phyloP scores from a whole-genome alignment of 2,329 filamentous ascomycete species.

The Fusarium drepaniforme region DNA sequence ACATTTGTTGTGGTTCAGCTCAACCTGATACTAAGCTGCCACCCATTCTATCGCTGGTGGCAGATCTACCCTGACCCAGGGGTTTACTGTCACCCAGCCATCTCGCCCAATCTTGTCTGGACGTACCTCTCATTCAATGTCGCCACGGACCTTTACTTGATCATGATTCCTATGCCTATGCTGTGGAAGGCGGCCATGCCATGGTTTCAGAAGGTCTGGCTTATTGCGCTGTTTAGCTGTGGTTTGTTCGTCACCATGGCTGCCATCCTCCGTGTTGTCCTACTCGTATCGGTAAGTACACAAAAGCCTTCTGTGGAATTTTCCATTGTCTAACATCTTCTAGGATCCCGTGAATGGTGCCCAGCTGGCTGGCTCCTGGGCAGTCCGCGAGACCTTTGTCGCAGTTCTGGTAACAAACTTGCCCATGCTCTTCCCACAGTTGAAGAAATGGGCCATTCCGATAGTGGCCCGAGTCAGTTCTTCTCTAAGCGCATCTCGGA shows the following conservation, averaged over 20 bases:
- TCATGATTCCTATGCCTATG: constrained; percentile 69
- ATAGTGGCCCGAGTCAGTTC: constrained; percentile 39
- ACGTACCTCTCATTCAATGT: constrained; percentile 66
- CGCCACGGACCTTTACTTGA: constrained; percentile 68
- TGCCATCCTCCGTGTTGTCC: constrained; percentile 51
- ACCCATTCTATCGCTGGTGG: constrained; percentile 67
- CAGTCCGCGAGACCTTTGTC: constrained; percentile 58
- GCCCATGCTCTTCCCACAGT: constrained; percentile 59
- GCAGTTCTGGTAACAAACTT: constrained; percentile 59
- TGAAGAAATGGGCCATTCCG: constrained; percentile 51
- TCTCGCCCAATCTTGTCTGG: constrained; percentile 64
- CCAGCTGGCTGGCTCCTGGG: constrained; percentile 56
- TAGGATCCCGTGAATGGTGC: constrained; percentile 57
- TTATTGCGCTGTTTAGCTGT: constrained; percentile 54
- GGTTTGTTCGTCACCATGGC: constrained; percentile 56
- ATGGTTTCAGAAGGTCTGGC: constrained; percentile 52
- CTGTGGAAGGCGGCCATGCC: constrained; percentile 54
- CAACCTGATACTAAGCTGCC: constrained; percentile 64
- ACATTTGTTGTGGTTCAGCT: constrained; percentile 64
- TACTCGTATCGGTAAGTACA: constrained; percentile 44
- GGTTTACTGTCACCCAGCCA: constrained; percentile 60
- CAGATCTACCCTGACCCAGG: constrained; percentile 71
- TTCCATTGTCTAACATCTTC: background rate
- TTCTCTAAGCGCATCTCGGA: constrained; percentile 36
- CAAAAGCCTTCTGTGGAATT: too few relatives aligned